A percentile compares a stretch with the other conserved stretches of the same genome.
phyloP scores from a whole-genome alignment of 83 land plant genomes.

The Picea engelmannii region DNA sequence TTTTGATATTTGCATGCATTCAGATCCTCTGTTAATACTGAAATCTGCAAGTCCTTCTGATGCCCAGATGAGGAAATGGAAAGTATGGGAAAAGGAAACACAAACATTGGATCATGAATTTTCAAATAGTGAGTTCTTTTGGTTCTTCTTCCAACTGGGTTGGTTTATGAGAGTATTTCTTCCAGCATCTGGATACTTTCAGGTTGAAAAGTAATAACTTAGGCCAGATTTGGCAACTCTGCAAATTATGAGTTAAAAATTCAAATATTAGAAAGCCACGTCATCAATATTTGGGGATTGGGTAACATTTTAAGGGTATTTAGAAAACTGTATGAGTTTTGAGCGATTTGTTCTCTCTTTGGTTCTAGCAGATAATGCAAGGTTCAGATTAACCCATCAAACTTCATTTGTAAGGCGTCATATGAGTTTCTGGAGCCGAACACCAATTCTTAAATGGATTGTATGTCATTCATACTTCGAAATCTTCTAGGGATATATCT shows the following conservation, averaged over 20 bases:
- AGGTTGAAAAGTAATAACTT: no score
- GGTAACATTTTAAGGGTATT: background rate
- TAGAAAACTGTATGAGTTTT: background rate
- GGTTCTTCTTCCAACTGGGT: background rate
- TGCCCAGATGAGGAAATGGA: slow-evolving; percentile 37
- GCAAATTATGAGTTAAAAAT: slow-evolving; percentile 15
- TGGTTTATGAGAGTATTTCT: background rate
- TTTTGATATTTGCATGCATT: background rate
- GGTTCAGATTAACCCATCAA: background rate
- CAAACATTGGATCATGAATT: slow-evolving; percentile 15
- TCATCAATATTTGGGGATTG: slow-evolving; percentile 9
- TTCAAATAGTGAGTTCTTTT: background rate
- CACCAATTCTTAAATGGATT: background rate
- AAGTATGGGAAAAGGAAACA: background rate
- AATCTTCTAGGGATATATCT: no score
- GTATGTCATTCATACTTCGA: background rate
- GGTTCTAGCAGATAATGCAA: background rate
- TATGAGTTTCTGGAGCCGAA: background rate
- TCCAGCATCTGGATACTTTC: no score
- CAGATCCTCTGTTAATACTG: background rate
- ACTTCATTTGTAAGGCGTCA: background rate
- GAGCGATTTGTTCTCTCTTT: background rate
- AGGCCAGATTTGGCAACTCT: background rate
- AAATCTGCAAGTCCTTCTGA: background rate
- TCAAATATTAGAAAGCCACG: background rate